Conservation (phyloP, 2,329 filamentous ascomycete species). For the Arthrobotrys entomopaga region DNA sequence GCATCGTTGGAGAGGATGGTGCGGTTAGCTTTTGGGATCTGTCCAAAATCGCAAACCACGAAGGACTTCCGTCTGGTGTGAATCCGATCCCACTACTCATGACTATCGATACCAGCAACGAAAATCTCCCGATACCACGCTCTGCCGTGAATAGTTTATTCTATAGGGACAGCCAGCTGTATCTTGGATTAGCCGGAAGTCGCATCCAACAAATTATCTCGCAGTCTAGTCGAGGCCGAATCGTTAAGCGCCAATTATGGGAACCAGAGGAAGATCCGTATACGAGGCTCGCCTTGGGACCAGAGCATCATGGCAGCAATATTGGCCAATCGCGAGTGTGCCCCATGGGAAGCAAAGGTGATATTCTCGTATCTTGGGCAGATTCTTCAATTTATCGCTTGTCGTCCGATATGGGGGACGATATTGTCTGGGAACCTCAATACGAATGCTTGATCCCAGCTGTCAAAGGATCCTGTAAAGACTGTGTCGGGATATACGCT, state of each 20-base stretch:
- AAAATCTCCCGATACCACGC: background rate
- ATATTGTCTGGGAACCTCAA: slow-evolving; percentile 43
- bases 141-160: slow-evolving; percentile 36
- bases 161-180: slow-evolving; percentile 32
- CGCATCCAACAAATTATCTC: slow-evolving; percentile 37
- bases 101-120: slow-evolving; percentile 39
- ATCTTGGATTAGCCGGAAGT: slow-evolving; percentile 37
- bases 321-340: slow-evolving; percentile 31
- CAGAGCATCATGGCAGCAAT: slow-evolving; percentile 13
- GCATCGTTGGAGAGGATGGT: slow-evolving; percentile 42
- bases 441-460: slow-evolving; percentile 26
- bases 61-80: background rate
- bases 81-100: slow-evolving; percentile 24
- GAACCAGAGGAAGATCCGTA: slow-evolving; percentile 27
- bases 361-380: slow-evolving; percentile 47
- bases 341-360: slow-evolving; percentile 33
- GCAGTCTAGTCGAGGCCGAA: background rate
- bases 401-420: slow-evolving; percentile 17
- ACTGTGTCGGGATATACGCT: slow-evolving; percentile 31
- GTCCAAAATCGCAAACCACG: slow-evolving; percentile 2
- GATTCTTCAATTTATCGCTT: slow-evolving; percentile 46
- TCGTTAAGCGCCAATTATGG: slow-evolving; percentile 32
- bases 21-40: slow-evolving; percentile 51
- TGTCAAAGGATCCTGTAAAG: background rate
- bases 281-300: slow-evolving; percentile 23